Conservation (phyloP, 768 basidiomycete genomes). For the Lactifluus rugatus region DNA sequence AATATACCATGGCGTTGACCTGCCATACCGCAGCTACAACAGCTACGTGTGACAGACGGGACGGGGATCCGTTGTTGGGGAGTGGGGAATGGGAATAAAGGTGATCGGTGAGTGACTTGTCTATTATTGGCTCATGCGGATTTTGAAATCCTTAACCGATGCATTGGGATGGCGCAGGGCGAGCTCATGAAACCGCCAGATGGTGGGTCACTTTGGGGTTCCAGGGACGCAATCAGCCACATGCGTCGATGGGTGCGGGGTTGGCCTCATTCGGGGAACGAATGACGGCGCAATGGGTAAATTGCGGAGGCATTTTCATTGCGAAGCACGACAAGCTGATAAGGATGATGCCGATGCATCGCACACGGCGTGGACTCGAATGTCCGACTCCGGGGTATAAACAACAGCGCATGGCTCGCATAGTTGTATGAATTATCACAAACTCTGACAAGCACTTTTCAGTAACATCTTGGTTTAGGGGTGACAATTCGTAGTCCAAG, state of each 20-base stretch:
- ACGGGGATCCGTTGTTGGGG: too few species aligned
- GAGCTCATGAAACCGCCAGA: not conserved
- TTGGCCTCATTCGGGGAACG: not conserved
- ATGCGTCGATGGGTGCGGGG: not conserved
- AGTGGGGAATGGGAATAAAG: too few species aligned
- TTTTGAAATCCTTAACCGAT: not conserved
- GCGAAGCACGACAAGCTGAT: not conserved
- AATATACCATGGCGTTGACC: too few species aligned
- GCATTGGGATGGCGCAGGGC: not conserved
- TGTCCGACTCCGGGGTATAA: not conserved
- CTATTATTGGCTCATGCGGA: too few species aligned
- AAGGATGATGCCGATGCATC: not conserved
- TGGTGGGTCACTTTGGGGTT: not conserved
- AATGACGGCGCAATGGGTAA: not conserved
- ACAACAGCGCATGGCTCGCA: not conserved
- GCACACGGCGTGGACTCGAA: not conserved
- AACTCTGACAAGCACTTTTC: not conserved
- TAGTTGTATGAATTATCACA: not conserved
- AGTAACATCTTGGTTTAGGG: not conserved
- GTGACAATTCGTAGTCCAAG: not conserved
- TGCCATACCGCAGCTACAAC: too few species aligned
- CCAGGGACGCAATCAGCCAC: not conserved
- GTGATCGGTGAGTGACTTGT: too few species aligned
- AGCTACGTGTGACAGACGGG: too few species aligned
- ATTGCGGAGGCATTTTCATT: not conserved